These are phyloP conservation scores for Calocera viscosa DNA, from an alignment of 768 basidiomycete genomes.

Conservation along the genomic window DNA sequence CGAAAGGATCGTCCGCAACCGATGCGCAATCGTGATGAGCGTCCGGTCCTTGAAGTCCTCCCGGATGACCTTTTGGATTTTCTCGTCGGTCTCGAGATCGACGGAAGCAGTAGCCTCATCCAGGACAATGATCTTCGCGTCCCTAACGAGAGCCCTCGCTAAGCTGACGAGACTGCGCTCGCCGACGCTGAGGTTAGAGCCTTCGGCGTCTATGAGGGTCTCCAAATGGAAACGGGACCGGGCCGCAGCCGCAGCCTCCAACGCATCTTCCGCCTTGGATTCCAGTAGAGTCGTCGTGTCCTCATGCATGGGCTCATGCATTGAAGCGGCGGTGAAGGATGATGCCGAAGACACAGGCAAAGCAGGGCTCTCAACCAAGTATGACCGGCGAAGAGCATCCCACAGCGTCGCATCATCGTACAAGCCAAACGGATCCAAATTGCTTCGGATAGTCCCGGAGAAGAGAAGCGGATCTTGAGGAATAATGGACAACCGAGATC, in stretches of 20 bases:
- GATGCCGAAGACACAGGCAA: background rate
- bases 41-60: slow-evolving; percentile 44
- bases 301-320: slow-evolving; percentile 1
- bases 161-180: slow-evolving; percentile 25
- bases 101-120: slow-evolving; percentile 45
- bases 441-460: slow-evolving; percentile 40
- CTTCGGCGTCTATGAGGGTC: slow-evolving; percentile 33
- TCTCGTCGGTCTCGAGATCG: slow-evolving; percentile 53
- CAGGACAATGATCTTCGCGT: slow-evolving; percentile 27
- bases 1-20: slow-evolving; percentile 23
- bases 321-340: background rate
- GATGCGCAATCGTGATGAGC: slow-evolving; percentile 17
- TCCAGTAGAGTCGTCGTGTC: slow-evolving; percentile 2
- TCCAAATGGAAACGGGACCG: slow-evolving; percentile 31
- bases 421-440: slow-evolving; percentile 30
- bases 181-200: slow-evolving; percentile 33
- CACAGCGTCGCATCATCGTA: slow-evolving; percentile 38
- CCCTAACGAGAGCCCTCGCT: slow-evolving; percentile 24
- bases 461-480: slow-evolving; percentile 67
- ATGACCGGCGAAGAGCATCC: slow-evolving; percentile 60
- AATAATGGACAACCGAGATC: slow-evolving; percentile 45
- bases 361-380: slow-evolving; percentile 25
- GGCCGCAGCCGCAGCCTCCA: background rate
- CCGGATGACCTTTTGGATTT: slow-evolving; percentile 60
- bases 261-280: background rate